Evolutionary conservation across 2,329 filamentous ascomycete genomes (phyloP), one percentile per base, ranked within the genome.

Genomic region (Diaporthe vaccinii): DNA sequence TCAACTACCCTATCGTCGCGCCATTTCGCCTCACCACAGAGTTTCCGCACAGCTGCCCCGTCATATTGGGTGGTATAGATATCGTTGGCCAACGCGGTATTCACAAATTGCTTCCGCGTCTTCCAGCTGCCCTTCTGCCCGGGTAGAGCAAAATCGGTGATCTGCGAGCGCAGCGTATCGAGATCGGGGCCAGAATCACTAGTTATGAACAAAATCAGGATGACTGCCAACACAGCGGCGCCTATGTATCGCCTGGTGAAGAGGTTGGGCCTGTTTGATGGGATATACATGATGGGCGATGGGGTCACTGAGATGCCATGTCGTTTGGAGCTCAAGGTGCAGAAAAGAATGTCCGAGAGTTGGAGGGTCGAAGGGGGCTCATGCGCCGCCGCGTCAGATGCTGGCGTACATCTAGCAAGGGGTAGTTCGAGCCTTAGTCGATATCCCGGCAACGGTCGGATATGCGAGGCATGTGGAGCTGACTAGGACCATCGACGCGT

Each of bases 21-120:
- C 75, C 75, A 76, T 25, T 76, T 28, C 17, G 75, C 73, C 41
- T 69, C 44, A 12, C 68, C 31, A 22, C 75, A 76, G 20, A 76
- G 59, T 25, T 76, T 57, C 31, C 59, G 75, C 46, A 76, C 61
- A 15, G 67, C 44, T 9, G 53, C 51, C 25, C 68, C 68, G 17
- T 76, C 70, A 34, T 76, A 76, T 7, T 72, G 44, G 2, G 53
- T 53, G 46, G 53, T 55, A n/a, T 76, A 76, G 14, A 75, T 57
- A 59, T 76, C 75, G 44, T 76, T 59, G n/a, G 49, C 44, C 25
- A 75, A 20, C 25, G 69, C 67, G 8, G 17, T 20, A 8, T 51
- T n/a, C 57, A 76, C 68, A n/a, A 76, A 76, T 22, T 76, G 67
- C 53, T 53, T 67, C 53, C 65, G 68, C 17, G 73, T 57, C 28